Conservation (phyloP, 225 moss, liverwort and hornwort genomes). For the Asterella californica region DNA sequence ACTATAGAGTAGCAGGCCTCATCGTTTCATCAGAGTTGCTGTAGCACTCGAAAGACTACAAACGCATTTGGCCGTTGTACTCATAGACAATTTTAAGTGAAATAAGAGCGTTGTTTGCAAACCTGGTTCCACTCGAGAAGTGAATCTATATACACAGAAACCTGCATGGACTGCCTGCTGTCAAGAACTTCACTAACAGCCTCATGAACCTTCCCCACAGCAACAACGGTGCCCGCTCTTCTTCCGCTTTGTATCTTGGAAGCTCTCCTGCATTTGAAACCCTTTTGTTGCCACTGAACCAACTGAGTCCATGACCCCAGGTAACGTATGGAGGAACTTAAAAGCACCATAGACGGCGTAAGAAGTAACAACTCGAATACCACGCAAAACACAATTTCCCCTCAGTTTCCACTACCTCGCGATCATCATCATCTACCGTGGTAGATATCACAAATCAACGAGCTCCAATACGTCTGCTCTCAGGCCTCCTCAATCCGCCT, state of each 20-base stretch:
- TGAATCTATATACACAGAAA: conserved; percentile 67
- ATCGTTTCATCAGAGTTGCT: too few relatives aligned
- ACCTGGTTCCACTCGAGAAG: conserved; percentile 95
- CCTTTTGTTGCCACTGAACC: background rate
- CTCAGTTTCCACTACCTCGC: too few relatives aligned
- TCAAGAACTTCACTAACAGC: conserved; percentile 30
- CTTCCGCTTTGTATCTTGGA: conserved; percentile 4
- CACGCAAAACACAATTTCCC: too few relatives aligned
- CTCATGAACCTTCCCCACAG: conserved; percentile 16
- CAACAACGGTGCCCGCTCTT: conserved; percentile 7
- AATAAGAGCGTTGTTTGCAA: background rate
- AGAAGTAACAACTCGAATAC: background rate
- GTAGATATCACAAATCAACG: too few relatives aligned
- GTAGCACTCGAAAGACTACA: too few relatives aligned
- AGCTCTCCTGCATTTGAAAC: conserved; percentile 12
- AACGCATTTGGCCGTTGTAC: too few relatives aligned
- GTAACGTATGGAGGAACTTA: conserved; percentile 16
- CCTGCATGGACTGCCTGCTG: conserved; percentile 58
- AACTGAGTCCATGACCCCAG: conserved; percentile 12
- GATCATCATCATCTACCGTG: too few relatives aligned
- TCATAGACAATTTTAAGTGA: too few relatives aligned
- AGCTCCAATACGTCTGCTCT: too few relatives aligned
- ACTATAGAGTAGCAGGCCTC: too few relatives aligned
- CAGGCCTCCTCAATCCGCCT: too few relatives aligned
- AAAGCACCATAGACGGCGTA: conserved; percentile 14